Base-by-base conservation (phyloP, 2,329 filamentous ascomycete species). In the Aspergillus fumigatus region DNA sequence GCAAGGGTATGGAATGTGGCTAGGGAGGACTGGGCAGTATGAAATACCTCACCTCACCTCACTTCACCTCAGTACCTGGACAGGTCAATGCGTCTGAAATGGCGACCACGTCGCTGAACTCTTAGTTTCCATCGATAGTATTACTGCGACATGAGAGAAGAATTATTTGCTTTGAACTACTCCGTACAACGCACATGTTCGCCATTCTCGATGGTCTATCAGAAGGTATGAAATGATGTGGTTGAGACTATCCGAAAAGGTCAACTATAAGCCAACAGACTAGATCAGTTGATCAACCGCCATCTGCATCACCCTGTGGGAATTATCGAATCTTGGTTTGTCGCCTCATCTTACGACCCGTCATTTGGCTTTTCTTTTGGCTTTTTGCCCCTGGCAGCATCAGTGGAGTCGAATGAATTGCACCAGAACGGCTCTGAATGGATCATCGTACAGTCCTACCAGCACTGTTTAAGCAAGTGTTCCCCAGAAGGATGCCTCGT, bases 311-410 rank as follows among this genome's bases (percentile, higher is more conserved):
- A 4, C 25, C 38, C 40, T 40, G 9, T 48, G 25, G 10, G 10
- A 38, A 38, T 23, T 41, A 54, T 52, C 54, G 43, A 47, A 53
- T 59, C 62, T 51, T 51, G 55, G 61, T 63, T 65, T 59, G 60
- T 56, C 56, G 63, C 60, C 62, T 64, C 59, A 56, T 61, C 58
- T 64, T 59, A 50, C 53, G 25, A 26, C 29, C 51, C 26, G 19
- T 49, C 17, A 29, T 54, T 50, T 48, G 38, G 35, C 45, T 52
- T 52, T 45, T 19, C 41, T 43, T 52, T 52, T 23, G 23, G 6
- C 26, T 53, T 47, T 51, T 58, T 58, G 56, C 56, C 62, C 56
- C 55, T 62, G 58, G 51, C 55, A 53, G 58, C 32, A 40, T 47
- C 55, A 23, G 59, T 60, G 54, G 54, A 56, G 25, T 49, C 19